phyloP scores from a whole-genome alignment of 176 grass and related monocot genomes.

The Cenchrus americanus region DNA sequence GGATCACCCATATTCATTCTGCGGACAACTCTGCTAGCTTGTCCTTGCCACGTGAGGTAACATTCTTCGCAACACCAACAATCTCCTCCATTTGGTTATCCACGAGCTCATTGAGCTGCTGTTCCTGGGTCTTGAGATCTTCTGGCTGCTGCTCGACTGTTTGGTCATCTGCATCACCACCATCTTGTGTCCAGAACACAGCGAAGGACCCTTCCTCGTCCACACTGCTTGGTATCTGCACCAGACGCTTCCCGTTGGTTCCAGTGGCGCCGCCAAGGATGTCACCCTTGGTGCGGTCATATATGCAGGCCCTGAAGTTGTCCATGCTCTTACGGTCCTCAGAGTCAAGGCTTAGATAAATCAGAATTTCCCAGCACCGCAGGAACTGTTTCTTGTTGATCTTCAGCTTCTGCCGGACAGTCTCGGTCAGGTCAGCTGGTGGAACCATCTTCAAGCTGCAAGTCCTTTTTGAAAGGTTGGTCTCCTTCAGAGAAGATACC shows the following conservation, averaged over 20 bases:
- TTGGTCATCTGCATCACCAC: constrained; percentile 38
- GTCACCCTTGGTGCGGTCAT: constrained; percentile 67
- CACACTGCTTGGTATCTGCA: constrained; percentile 63
- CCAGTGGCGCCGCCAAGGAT: constrained; percentile 55
- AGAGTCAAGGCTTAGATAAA: constrained; percentile 73
- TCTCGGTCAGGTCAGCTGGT: constrained; percentile 49
- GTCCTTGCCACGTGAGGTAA: constrained; percentile 43
- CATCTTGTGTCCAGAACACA: constrained; percentile 65
- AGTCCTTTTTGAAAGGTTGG: constrained; percentile 69
- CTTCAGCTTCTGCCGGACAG: constrained; percentile 68
- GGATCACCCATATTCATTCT: not conserved
- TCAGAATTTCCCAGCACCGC: constrained; percentile 82
- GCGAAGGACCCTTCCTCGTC: constrained; percentile 64
- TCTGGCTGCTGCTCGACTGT: constrained; percentile 50
- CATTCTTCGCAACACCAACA: constrained; percentile 60
- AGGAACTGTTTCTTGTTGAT: constrained; percentile 92
- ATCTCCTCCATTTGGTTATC: constrained; percentile 75
- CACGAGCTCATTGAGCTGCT: constrained; percentile 79
- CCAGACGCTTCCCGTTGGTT: constrained; percentile 59
- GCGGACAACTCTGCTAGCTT: not conserved
- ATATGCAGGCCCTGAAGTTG: constrained; percentile 82
- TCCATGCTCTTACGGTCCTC: constrained; percentile 58
- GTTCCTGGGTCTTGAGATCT: constrained; percentile 59
- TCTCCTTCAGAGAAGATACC: constrained; percentile 61
- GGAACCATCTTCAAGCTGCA: constrained; percentile 51